Percentiles rank a stretch among this genome's conserved stretches.
Conservation (phyloP, 805 yeast genomes). For the Candida boidinii region DNA sequence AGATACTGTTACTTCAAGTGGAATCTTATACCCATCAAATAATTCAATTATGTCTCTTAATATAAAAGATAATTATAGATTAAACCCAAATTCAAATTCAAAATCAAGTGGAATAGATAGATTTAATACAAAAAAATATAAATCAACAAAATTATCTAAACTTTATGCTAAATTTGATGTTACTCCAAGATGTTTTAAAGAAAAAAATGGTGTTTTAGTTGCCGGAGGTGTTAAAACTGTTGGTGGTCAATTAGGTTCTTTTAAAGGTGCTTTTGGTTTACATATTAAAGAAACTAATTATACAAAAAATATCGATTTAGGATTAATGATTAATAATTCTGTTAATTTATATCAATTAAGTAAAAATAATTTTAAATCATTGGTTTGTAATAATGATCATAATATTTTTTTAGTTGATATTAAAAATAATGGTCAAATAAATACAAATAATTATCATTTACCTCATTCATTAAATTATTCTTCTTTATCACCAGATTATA, state of each 20-base stretch:
- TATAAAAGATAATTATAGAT: no score
- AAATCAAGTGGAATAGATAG: constrained; percentile 6
- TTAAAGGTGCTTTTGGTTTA: constrained; percentile 60
- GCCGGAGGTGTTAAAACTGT: constrained; percentile 34
- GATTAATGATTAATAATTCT: constrained; percentile 78
- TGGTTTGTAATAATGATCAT: constrained; percentile 80
- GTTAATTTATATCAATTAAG: constrained; percentile 45
- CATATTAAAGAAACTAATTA: constrained; percentile 41
- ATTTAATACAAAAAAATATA: no score
- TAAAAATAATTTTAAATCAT: constrained; percentile 41
- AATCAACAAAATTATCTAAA: constrained; percentile 22
- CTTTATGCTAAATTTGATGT: constrained; percentile 44
- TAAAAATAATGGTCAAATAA: constrained; percentile 32
- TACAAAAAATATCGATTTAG: constrained; percentile 48
- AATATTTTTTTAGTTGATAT: constrained; percentile 60
- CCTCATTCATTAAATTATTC: constrained; percentile 73
- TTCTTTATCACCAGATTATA: constrained; percentile 53
- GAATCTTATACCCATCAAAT: constrained; percentile 51
- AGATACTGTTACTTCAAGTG: constrained; percentile 32
- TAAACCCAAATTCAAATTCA: no score
- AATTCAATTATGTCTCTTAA: constrained; percentile 41
- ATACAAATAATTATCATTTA: constrained; percentile 35
- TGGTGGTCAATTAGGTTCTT: constrained; percentile 19
- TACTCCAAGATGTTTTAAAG: constrained; percentile 64
- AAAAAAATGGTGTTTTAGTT: constrained; percentile 39